Conservation (phyloP, 2,329 filamentous ascomycete species). For the Lasiodiplodia citricola region DNA sequence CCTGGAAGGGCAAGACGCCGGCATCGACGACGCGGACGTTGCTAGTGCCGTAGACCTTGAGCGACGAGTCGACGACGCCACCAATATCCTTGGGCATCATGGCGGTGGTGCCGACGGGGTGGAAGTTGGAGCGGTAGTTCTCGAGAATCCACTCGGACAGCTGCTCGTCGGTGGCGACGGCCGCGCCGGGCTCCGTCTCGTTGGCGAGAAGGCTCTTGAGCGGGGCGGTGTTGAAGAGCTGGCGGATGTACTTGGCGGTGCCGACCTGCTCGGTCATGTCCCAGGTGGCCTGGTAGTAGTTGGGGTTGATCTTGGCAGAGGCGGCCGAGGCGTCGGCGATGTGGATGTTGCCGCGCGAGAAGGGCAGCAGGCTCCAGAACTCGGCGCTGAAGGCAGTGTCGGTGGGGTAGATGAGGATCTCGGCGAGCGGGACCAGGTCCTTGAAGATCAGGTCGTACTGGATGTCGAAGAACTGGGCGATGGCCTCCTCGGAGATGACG, state of each 20-base stretch:
- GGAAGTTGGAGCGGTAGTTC: slow-evolving; percentile 27
- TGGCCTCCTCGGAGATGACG: not conserved
- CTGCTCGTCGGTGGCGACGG: slow-evolving; percentile 29
- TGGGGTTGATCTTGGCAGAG: slow-evolving; percentile 47
- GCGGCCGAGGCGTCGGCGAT: slow-evolving; percentile 33
- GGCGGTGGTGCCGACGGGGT: slow-evolving; percentile 24
- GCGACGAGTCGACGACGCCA: slow-evolving; percentile 38
- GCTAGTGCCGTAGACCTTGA: slow-evolving; percentile 37
- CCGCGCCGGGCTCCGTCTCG: slow-evolving; percentile 34
- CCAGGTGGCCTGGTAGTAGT: slow-evolving; percentile 49
- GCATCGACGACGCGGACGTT: slow-evolving; percentile 30
- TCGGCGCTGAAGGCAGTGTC: slow-evolving; percentile 42
- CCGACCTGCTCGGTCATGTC: slow-evolving; percentile 45
- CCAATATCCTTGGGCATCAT: slow-evolving; percentile 30
- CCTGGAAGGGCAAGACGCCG: slow-evolving; percentile 28
- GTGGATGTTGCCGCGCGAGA: slow-evolving; percentile 43
- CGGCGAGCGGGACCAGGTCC: slow-evolving; percentile 45
- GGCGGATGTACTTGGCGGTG: slow-evolving; percentile 39
- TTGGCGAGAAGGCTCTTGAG: slow-evolving; percentile 32
- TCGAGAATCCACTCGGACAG: slow-evolving; percentile 36
- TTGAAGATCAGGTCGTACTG: slow-evolving; percentile 37
- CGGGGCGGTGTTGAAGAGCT: slow-evolving; percentile 37
- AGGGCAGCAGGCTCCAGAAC: slow-evolving; percentile 45
- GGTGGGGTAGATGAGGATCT: slow-evolving; percentile 50
- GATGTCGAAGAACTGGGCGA: slow-evolving; percentile 30